Percentiles rank a stretch among this genome's conserved stretches.
Conservation (phyloP, 306 rosid species). For the Quercus bicolor region DNA sequence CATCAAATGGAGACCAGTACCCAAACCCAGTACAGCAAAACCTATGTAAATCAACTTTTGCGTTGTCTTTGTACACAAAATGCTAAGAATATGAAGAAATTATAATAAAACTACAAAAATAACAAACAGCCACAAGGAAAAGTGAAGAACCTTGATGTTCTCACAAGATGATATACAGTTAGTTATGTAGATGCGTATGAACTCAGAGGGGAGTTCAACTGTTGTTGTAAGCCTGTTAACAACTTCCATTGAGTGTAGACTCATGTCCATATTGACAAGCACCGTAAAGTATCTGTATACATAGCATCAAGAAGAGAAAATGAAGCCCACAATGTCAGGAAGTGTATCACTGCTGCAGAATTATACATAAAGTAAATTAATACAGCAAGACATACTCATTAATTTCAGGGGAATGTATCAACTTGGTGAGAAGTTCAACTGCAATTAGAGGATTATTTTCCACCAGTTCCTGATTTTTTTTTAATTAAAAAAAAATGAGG, state of each 20-base stretch:
- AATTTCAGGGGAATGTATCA: slow-evolving; percentile 87
- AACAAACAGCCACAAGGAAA: slow-evolving; percentile 5
- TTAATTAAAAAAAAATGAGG: slow-evolving; percentile 5
- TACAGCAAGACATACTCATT: slow-evolving; percentile 59
- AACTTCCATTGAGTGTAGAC: slow-evolving; percentile 99
- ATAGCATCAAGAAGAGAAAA: slow-evolving; percentile 32
- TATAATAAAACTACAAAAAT: slow-evolving; percentile 1
- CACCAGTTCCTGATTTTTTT: slow-evolving; percentile 75
- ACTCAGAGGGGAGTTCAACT: slow-evolving; percentile 89
- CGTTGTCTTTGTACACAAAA: neutral
- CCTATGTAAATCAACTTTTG: neutral
- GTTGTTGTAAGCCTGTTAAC: slow-evolving; percentile 98
- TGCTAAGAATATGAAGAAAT: too few relatives aligned
- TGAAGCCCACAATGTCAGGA: slow-evolving; percentile 16
- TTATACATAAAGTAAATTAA: slow-evolving; percentile 6
- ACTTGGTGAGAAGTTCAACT: slow-evolving; percentile 87
- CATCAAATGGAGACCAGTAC: neutral
- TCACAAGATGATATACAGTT: slow-evolving; percentile 98
- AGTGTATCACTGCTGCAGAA: slow-evolving; percentile 8
- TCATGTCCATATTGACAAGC: slow-evolving; percentile 98
- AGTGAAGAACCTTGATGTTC: slow-evolving; percentile 74
- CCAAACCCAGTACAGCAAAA: neutral
- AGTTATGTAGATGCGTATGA: slow-evolving; percentile 92
- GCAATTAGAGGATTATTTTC: slow-evolving; percentile 96
- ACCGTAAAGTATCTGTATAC: slow-evolving; percentile 88